phyloP scores from a whole-genome alignment of 2,329 filamentous ascomycete species.

The Penicillium sp. region DNA sequence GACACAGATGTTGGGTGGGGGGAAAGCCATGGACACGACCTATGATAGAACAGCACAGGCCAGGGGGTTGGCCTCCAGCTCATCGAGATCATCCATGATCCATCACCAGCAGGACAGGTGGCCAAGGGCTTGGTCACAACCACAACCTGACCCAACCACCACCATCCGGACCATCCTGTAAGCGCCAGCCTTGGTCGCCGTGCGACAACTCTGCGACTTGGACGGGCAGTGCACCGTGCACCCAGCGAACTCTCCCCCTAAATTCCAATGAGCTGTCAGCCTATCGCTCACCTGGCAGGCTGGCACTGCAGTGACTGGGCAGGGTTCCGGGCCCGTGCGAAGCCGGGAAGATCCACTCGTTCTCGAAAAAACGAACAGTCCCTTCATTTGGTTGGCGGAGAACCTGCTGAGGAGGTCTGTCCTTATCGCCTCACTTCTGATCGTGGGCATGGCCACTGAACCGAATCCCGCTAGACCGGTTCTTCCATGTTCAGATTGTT shows the following conservation, averaged over 20 bases:
- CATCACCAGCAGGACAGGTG: background rate
- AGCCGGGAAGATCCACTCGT: slow-evolving; percentile 22
- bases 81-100: too few species aligned
- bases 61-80: background rate
- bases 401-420: background rate
- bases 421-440: slow-evolving; percentile 32
- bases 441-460: background rate
- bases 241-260: background rate
- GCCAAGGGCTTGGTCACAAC: background rate
- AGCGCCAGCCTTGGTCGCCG: background rate
- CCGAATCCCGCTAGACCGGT: background rate
- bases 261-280: background rate
- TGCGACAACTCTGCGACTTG: slow-evolving; percentile 4
- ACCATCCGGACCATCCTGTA: background rate
- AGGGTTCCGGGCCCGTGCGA: slow-evolving; percentile 18
- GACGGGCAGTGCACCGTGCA: slow-evolving; percentile 4
- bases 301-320: slow-evolving; percentile 2
- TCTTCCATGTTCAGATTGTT: background rate
- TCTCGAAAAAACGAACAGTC: slow-evolving; percentile 25
- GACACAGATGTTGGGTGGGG: background rate
- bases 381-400: slow-evolving; percentile 19
- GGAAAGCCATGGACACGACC: too few species aligned
- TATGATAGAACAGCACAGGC: background rate
- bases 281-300: background rate
- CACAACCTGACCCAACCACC: background rate